phyloP scores from a whole-genome alignment of 75 land plant species.

The Chamaecyparis obtusa region DNA sequence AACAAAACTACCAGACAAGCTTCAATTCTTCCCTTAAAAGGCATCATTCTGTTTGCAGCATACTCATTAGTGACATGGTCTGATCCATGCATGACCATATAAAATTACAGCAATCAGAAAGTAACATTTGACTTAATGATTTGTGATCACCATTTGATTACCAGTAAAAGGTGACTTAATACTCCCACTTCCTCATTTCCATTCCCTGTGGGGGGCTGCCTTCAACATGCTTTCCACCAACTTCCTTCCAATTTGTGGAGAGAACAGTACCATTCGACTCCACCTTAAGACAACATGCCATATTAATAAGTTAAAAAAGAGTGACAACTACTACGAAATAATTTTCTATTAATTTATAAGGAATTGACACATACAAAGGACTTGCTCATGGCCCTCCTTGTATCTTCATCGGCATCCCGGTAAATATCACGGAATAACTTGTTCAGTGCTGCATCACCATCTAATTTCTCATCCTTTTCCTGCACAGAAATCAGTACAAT shows the following conservation, averaged over 20 bases:
- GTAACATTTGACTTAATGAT: background rate
- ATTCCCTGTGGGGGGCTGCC: constrained; percentile 90
- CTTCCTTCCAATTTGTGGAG: constrained; percentile 97
- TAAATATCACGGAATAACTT: constrained; percentile 89
- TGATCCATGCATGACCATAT: background rate
- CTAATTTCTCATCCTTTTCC: constrained; percentile 99
- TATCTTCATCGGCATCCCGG: constrained; percentile 86
- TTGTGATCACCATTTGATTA: background rate
- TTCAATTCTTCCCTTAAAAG: background rate
- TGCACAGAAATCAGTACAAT: constrained; percentile 23
- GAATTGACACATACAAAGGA: constrained; percentile 76
- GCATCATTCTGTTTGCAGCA: background rate
- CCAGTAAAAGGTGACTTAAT: background rate
- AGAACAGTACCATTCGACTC: constrained; percentile 97
- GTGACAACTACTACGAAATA: background rate
- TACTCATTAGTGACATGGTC: background rate
- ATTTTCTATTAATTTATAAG: background rate
- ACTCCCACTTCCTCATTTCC: constrained; percentile 97
- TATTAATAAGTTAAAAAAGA: background rate
- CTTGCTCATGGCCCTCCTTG: constrained; percentile 89
- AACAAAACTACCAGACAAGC: background rate
- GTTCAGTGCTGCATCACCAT: constrained; percentile 97
- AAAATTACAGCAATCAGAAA: background rate
- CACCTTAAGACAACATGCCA: constrained; percentile 37
- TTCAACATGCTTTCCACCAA: constrained; percentile 80